Conservation (phyloP, 108 stramenopile genomes). For the Fistulifera pelliculosa region DNA sequence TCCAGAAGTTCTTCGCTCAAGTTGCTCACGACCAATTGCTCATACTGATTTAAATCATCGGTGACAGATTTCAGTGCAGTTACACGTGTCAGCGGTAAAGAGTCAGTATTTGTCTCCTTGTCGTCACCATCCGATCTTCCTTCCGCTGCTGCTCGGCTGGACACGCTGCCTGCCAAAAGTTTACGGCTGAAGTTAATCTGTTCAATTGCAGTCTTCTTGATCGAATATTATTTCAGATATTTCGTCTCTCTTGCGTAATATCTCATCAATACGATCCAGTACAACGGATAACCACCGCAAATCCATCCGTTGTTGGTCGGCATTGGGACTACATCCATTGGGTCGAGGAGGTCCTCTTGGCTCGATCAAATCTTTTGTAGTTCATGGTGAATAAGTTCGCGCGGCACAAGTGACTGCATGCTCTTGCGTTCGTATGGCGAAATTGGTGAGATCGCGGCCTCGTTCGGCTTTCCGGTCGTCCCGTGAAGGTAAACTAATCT, state of each 20-base stretch:
- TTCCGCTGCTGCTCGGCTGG: too few relatives aligned
- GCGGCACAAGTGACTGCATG: too few relatives aligned
- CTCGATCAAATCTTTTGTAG: too few relatives aligned
- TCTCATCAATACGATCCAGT: slow-evolving; percentile 64
- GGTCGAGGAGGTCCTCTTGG: slow-evolving; percentile 34
- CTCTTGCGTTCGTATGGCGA: too few relatives aligned
- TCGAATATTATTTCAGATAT: slow-evolving; percentile 62
- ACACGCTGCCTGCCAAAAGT: slow-evolving; percentile 28
- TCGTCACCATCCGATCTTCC: slow-evolving; percentile 1
- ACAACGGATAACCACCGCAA: slow-evolving; percentile 40
- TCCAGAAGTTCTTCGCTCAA: slow-evolving; percentile 74
- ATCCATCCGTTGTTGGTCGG: slow-evolving; percentile 43
- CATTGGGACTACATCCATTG: slow-evolving; percentile 39
- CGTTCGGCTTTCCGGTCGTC: too few relatives aligned
- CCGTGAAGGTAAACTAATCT: too few relatives aligned
- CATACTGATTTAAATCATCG: slow-evolving; percentile 70
- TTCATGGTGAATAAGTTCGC: too few relatives aligned
- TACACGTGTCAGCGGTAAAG: slow-evolving; percentile 26
- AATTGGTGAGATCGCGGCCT: too few relatives aligned
- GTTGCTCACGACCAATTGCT: slow-evolving; percentile 68
- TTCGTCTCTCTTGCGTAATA: slow-evolving; percentile 50
- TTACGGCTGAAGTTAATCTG: slow-evolving; percentile 60
- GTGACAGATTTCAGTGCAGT: slow-evolving; percentile 47
- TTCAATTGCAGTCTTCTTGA: slow-evolving; percentile 65
- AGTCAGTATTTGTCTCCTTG: slow-evolving; percentile 8